These are phyloP conservation scores for Huntiella decipiens DNA, from an alignment of 2,329 filamentous ascomycete genomes.

Conservation along the genomic window DNA sequence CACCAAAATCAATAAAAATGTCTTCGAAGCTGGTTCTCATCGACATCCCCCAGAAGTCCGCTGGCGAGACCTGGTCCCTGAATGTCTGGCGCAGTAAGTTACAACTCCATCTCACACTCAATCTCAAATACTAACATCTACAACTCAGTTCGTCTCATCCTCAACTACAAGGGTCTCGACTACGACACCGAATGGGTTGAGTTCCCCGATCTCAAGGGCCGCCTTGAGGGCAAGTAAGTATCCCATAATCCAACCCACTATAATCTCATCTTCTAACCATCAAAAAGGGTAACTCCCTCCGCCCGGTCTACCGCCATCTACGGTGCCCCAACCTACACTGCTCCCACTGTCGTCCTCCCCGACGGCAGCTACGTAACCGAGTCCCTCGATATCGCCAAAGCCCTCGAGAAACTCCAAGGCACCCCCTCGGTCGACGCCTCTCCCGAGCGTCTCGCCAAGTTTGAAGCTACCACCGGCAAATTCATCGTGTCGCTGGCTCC, in stretches of 20 bases:
- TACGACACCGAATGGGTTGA: constrained; percentile 53
- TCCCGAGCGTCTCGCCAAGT: constrained; percentile 26
- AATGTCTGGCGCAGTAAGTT: constrained; percentile 52
- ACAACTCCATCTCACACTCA: too few species aligned
- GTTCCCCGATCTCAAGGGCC: constrained; percentile 44
- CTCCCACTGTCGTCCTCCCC: constrained; percentile 36
- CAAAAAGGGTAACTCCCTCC: constrained; percentile 24
- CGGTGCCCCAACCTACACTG: constrained; percentile 26
- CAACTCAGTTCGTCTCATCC: constrained; percentile 35
- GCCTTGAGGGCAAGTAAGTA: constrained; percentile 33
- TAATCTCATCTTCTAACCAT: not conserved
- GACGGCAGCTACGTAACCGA: constrained; percentile 46
- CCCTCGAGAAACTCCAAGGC: constrained; percentile 41
- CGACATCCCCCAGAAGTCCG: constrained; percentile 38
- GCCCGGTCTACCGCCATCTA: not conserved
- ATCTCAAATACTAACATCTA: not conserved
- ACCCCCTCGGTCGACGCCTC: constrained; percentile 38
- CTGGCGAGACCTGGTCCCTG: constrained; percentile 37
- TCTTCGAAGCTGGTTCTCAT: constrained; percentile 32
- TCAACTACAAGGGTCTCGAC: constrained; percentile 49
- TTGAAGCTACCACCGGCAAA: constrained; percentile 20
- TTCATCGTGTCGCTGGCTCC: constrained; percentile 19
- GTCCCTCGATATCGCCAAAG: constrained; percentile 37
- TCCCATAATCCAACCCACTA: not conserved
- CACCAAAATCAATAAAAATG: not conserved